A percentile compares a stretch with the other conserved stretches of the same genome.
phyloP scores from a whole-genome alignment of 1,139 yeast species.

The Hyphopichia khmerensis region DNA sequence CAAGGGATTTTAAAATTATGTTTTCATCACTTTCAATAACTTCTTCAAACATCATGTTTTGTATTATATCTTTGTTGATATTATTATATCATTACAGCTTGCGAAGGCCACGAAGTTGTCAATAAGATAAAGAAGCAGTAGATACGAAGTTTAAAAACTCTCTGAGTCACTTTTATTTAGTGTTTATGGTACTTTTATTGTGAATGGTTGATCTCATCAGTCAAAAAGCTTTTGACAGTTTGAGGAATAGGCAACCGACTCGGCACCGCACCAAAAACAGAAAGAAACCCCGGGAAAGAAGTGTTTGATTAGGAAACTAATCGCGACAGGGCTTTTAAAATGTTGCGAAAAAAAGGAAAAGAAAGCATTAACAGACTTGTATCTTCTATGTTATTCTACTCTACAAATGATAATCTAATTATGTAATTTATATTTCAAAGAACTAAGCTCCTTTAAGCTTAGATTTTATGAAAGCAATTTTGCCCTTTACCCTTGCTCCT shows the following conservation, averaged over 20 bases:
- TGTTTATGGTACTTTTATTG: no score
- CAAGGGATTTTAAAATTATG: constrained; percentile 6
- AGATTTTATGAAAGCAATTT: constrained; percentile 5
- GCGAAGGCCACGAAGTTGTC: no score
- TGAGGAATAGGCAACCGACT: not conserved
- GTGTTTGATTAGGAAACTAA: not conserved
- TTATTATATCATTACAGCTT: no score
- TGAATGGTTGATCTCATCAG: not conserved
- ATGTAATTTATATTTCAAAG: no score
- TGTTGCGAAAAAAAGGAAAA: constrained; percentile 1
- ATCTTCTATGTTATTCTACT: no score
- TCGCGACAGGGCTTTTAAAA: not conserved
- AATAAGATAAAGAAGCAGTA: no score
- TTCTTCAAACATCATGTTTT: constrained; percentile 18
- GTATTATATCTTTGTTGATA: no score
- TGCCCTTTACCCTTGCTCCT: constrained; percentile 13
- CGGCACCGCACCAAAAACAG: constrained; percentile 4
- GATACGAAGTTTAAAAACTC: no score
- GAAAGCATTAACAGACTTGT: no score
- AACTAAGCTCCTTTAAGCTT: not conserved
- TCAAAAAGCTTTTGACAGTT: no score
- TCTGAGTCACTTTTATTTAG: no score
- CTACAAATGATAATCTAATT: no score
- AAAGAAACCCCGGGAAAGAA: not conserved
- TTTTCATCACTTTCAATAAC: constrained; percentile 14